Conservation (phyloP, 2,329 filamentous ascomycete species). For the Scopulariopsis brevicaulis region DNA sequence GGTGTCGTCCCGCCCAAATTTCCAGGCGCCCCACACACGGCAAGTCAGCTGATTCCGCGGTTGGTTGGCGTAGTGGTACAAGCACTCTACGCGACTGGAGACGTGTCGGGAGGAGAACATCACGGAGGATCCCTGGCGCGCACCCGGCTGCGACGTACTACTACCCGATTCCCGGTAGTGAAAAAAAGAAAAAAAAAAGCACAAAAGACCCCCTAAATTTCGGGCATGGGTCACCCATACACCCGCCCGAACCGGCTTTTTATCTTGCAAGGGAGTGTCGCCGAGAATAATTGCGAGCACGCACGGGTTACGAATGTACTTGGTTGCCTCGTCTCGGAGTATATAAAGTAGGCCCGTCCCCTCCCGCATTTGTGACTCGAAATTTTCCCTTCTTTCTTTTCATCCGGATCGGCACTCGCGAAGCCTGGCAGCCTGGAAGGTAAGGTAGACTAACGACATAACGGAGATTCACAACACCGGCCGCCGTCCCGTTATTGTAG, state of each 20-base stretch:
- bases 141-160: neutral
- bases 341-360: neutral
- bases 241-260: neutral
- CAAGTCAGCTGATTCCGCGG: slow-evolving; percentile 4
- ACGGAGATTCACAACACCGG: neutral
- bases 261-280: neutral
- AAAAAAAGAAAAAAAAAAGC: neutral
- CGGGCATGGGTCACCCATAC: neutral
- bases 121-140: neutral
- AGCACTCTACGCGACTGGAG: neutral
- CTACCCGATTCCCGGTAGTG: neutral
- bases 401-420: slow-evolving; percentile 3
- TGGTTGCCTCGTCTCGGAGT: neutral
- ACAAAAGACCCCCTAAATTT: neutral
- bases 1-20: neutral
- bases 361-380: neutral
- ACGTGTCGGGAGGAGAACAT: slow-evolving; percentile 1
- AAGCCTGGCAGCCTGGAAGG: slow-evolving; percentile 6
- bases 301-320: neutral
- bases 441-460: slow-evolving; percentile 1
- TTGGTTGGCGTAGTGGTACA: neutral
- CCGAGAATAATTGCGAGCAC: neutral
- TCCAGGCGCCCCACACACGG: neutral
- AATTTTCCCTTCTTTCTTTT: neutral
- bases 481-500: neutral